Conservation (phyloP, 2,329 filamentous ascomycete species). For the Epichloe hybrida region DNA sequence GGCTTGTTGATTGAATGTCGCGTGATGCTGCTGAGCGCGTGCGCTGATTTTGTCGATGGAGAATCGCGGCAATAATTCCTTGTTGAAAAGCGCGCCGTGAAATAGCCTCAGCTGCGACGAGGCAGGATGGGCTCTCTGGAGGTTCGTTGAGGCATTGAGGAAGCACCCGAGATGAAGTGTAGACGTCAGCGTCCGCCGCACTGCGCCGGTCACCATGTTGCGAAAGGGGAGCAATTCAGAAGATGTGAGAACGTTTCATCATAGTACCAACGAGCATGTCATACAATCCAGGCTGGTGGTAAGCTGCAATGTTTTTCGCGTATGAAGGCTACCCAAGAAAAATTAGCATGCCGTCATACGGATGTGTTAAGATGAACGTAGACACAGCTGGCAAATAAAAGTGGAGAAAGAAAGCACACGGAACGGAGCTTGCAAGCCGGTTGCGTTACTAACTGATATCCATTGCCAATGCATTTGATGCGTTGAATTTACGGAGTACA, state of each 20-base stretch:
- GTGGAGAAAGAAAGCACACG: not conserved
- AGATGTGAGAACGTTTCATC: conserved; percentile 16
- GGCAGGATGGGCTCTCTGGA: conserved; percentile 11
- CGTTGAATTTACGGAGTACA: no score
- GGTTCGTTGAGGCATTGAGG: conserved; percentile 8
- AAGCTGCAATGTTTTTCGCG: not conserved
- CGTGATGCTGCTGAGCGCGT: not conserved
- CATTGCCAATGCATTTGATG: no score
- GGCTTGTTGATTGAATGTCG: not conserved
- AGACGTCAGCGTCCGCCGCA: conserved; percentile 36
- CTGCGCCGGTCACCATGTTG: conserved; percentile 36
- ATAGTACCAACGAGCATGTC: conserved; percentile 9
- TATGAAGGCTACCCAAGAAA: not conserved
- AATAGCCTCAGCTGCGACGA: conserved; percentile 2
- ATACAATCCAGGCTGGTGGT: not conserved
- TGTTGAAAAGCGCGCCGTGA: not conserved
- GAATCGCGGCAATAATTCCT: not conserved
- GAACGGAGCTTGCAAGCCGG: no score
- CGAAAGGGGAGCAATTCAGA: conserved; percentile 10
- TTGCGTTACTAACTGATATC: no score
- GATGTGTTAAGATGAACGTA: not conserved
- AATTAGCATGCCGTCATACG: conserved; percentile 2
- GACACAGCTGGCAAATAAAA: not conserved
- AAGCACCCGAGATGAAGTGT: conserved; percentile 24
- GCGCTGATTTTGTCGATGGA: not conserved